phyloP scores from a whole-genome alignment of 805 yeast species.

The Geotrichum ghanense region DNA sequence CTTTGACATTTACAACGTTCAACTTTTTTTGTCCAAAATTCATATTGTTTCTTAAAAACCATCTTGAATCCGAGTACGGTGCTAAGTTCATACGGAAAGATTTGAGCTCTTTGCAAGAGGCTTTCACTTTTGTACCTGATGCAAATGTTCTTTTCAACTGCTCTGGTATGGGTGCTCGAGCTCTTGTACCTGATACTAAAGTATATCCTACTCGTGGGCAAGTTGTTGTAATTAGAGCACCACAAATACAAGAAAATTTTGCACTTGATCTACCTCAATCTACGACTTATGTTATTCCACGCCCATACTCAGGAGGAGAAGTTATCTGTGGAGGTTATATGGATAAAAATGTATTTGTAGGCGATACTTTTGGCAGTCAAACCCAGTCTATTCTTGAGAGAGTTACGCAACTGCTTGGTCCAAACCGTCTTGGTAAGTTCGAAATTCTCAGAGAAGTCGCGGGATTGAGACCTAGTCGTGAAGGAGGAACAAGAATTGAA shows the following conservation, averaged over 20 bases:
- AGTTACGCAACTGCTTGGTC: slow-evolving; percentile 37
- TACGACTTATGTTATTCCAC: slow-evolving; percentile 62
- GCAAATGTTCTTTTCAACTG: slow-evolving; percentile 57
- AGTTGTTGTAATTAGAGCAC: slow-evolving; percentile 61
- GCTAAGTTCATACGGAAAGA: slow-evolving; percentile 38
- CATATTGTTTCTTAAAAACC: slow-evolving; percentile 34
- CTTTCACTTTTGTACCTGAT: slow-evolving; percentile 18
- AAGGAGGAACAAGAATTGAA: slow-evolving; percentile 68
- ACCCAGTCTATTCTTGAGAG: slow-evolving; percentile 51
- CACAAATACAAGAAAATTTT: slow-evolving; percentile 50
- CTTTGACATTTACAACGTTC: slow-evolving; percentile 48
- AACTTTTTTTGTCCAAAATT: slow-evolving; percentile 64
- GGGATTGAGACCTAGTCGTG: slow-evolving; percentile 67
- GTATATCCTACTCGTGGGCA: slow-evolving; percentile 75
- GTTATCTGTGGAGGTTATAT: slow-evolving; percentile 66
- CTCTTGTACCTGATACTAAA: slow-evolving; percentile 43
- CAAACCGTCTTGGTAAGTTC: slow-evolving; percentile 30
- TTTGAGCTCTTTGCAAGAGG: slow-evolving; percentile 46
- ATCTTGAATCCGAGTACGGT: slow-evolving; percentile 34
- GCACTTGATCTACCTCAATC: slow-evolving; percentile 31
- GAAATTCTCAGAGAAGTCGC: slow-evolving; percentile 57
- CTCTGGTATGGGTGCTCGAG: slow-evolving; percentile 60
- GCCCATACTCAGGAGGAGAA: slow-evolving; percentile 56
- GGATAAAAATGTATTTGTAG: slow-evolving; percentile 52
- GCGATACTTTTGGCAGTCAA: slow-evolving; percentile 45